phyloP scores from a whole-genome alignment of 2,329 filamentous ascomycete genomes.

The Fusarium nurragi region DNA sequence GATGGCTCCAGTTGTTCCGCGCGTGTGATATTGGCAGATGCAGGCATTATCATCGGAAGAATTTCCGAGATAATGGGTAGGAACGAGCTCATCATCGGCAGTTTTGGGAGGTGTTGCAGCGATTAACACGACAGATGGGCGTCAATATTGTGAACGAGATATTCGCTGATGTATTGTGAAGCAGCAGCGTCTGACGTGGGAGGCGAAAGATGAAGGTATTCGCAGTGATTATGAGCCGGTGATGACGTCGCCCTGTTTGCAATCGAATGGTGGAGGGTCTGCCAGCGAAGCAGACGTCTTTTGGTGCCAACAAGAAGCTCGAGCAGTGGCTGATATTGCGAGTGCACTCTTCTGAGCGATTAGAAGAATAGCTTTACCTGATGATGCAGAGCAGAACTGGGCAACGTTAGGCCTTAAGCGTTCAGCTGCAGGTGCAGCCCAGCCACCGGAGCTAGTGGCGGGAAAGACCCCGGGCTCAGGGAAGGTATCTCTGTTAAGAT shows the following conservation, averaged over 20 bases:
- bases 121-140: neutral
- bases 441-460: constrained; percentile 20
- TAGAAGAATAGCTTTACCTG: neutral
- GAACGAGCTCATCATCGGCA: constrained; percentile 58
- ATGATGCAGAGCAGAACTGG: neutral
- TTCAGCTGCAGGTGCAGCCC: neutral
- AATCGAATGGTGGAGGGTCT: neutral
- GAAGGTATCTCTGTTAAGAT: constrained; percentile 1
- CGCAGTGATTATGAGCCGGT: constrained; percentile 4
- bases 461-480: neutral
- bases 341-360: neutral
- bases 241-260: constrained; percentile 29
- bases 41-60: constrained; percentile 67
- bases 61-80: constrained; percentile 66
- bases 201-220: constrained; percentile 28
- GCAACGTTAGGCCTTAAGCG: constrained; percentile 13
- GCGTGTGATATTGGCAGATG: constrained; percentile 64
- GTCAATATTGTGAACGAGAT: neutral
- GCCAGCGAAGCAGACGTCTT: neutral
- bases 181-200: constrained; percentile 9
- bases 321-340: neutral
- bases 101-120: neutral
- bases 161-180: neutral
- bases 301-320: neutral
- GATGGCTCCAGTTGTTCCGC: constrained; percentile 58